phyloP scores from a whole-genome alignment of 2,329 filamentous ascomycete species.

The Xylariaceae sp. region DNA sequence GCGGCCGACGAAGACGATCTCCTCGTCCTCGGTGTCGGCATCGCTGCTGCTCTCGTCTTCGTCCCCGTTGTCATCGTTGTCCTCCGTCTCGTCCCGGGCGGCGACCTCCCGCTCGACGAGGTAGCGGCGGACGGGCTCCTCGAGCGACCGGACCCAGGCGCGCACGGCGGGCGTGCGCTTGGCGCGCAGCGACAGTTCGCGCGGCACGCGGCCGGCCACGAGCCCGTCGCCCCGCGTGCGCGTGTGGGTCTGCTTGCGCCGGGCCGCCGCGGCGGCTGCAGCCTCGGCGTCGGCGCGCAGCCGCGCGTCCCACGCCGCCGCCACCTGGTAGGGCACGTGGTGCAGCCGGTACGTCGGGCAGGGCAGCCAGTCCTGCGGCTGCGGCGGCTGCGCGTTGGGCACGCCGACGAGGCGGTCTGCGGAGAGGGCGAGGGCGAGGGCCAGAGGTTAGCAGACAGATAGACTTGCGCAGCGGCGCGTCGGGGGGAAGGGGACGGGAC shows the following conservation, averaged over 20 bases:
- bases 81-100: constrained; percentile 23
- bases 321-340: constrained; percentile 80
- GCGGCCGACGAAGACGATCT: constrained; percentile 81
- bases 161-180: constrained; percentile 76
- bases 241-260: constrained; percentile 37
- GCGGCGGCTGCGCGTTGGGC: constrained; percentile 76
- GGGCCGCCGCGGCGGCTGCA: constrained; percentile 32
- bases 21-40: constrained; percentile 61
- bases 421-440: constrained; percentile 2
- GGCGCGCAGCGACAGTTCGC: constrained; percentile 69
- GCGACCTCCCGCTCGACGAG: constrained; percentile 48
- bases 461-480: not conserved
- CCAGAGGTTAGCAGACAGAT: no score
- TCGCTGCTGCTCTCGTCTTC: constrained; percentile 26
- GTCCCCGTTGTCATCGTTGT: constrained; percentile 50
- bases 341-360: constrained; percentile 73
- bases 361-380: constrained; percentile 74
- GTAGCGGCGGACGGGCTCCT: constrained; percentile 75
- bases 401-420: constrained; percentile 80
- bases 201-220: constrained; percentile 57
- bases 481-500: not conserved
- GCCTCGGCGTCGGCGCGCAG: constrained; percentile 39
- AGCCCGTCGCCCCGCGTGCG: constrained; percentile 32
- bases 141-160: constrained; percentile 72
- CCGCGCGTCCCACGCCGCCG: constrained; percentile 38